Conservation (phyloP, 371 early-diverging fungal genomes). For the Apophysomyces ossiformis region DNA sequence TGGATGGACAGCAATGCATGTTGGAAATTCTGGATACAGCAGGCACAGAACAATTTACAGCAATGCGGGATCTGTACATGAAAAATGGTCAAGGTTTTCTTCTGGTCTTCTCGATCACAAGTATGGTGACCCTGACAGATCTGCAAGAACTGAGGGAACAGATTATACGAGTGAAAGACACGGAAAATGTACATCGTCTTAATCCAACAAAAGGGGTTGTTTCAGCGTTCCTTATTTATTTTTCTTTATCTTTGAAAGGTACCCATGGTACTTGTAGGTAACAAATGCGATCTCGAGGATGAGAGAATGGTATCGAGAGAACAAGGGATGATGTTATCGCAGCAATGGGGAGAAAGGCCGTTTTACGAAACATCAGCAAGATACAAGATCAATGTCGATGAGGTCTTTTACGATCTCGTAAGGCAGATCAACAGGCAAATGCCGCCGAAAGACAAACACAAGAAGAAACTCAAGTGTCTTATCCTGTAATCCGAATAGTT, state of each 20-base stretch:
- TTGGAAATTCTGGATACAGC: slow-evolving; percentile 83
- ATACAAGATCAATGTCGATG: slow-evolving; percentile 75
- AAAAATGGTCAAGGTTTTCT: slow-evolving; percentile 83
- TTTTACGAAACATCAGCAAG: slow-evolving; percentile 78
- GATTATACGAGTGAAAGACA: slow-evolving; percentile 74
- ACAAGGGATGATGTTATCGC: slow-evolving; percentile 56
- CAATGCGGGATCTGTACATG: slow-evolving; percentile 86
- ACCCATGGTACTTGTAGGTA: slow-evolving; percentile 77
- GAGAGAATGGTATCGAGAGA: slow-evolving; percentile 72
- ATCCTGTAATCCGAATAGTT: slow-evolving; percentile 21
- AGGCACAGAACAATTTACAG: slow-evolving; percentile 78
- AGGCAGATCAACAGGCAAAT: slow-evolving; percentile 43
- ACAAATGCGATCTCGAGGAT: slow-evolving; percentile 76
- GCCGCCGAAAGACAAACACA: slow-evolving; percentile 15
- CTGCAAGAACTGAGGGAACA: slow-evolving; percentile 70
- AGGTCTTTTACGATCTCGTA: slow-evolving; percentile 51
- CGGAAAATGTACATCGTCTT: slow-evolving; percentile 56
- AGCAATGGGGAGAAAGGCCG: slow-evolving; percentile 61
- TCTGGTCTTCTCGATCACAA: slow-evolving; percentile 75
- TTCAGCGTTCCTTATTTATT: slow-evolving; percentile 10
- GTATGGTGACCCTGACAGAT: slow-evolving; percentile 71
- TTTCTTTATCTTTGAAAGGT: slow-evolving; percentile 46
- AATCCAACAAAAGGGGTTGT: not conserved
- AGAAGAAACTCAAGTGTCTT: slow-evolving; percentile 22
- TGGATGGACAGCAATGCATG: slow-evolving; percentile 76